These are phyloP conservation scores for Arthrobotrys sinensis DNA, from an alignment of 2,329 filamentous ascomycete genomes.

Conservation along the genomic window DNA sequence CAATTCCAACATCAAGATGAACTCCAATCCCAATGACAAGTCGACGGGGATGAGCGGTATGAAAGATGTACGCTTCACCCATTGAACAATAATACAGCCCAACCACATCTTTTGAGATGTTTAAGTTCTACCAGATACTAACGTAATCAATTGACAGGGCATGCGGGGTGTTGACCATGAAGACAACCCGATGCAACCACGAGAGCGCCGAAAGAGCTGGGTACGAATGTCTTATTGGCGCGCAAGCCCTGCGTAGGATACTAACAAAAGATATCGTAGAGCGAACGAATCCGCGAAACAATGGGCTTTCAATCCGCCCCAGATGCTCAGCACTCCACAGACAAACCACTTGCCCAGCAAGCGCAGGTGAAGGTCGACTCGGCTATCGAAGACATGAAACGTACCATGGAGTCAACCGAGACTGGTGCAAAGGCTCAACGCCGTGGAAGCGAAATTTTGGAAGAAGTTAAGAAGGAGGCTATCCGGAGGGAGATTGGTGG, in stretches of 20 bases:
- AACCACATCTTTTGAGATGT: not conserved
- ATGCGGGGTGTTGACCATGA: constrained; percentile 51
- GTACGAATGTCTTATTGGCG: constrained; percentile 23
- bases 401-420: constrained; percentile 38
- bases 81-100: not conserved
- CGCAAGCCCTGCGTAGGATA: not conserved
- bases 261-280: constrained; percentile 5
- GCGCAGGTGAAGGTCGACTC: constrained; percentile 37
- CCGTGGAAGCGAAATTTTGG: constrained; percentile 52
- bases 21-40: constrained; percentile 49
- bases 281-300: constrained; percentile 39
- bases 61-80: constrained; percentile 19
- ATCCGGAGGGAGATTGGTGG: constrained; percentile 52
- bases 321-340: constrained; percentile 20
- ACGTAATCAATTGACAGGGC: constrained; percentile 21
- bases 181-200: constrained; percentile 42
- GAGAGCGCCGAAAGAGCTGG: constrained; percentile 53
- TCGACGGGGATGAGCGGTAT: constrained; percentile 36
- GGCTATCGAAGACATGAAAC: constrained; percentile 45
- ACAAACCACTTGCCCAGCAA: constrained; percentile 41
- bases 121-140: not conserved
- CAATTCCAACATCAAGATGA: constrained; percentile 47
- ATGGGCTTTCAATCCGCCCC: constrained; percentile 34
- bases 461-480: constrained; percentile 49
- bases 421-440: constrained; percentile 25